Base-by-base conservation (phyloP, 2,329 filamentous ascomycete species). In the Ophiostoma novo-ulmi region DNA sequence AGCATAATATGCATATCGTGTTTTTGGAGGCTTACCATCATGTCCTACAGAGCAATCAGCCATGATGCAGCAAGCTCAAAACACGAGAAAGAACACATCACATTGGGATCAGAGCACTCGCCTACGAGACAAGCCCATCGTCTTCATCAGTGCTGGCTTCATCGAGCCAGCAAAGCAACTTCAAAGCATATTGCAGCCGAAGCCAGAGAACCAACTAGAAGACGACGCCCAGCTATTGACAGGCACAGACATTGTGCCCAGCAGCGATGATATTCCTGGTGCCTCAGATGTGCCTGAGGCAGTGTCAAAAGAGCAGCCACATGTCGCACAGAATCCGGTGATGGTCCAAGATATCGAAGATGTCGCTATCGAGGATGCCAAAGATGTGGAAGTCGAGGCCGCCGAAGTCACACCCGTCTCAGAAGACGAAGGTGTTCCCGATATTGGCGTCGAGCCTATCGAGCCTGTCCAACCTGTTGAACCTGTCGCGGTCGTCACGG, bases 111-210 rank as follows among this genome's bases (percentile, higher is more conserved):
- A 75, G 41, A 80, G 80, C 70, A 77, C 78, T 26, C 82, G 79
- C 67, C 78, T 88, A 11, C 80, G 86, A 70, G 78, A 80, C 63
- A 81, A 80, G 61, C 85, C 86, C 1, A 80, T 88, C 4, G 73
- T 73, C 0, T 88, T 88, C 70, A 78, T 87, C 66, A 87, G 85
- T 72, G 82, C 82, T n/a, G 86, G 85, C 5, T 75, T 80, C 61
- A 82, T 82, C 67, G 80, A 87, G 63, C 85, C 85, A 4, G 76
- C 86, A 3, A 80, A 84, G 70, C 70, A 71, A 14, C 39, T 31
- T 1, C 36, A 71, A 11, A 36, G 22, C 26, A 22, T 38, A 17
- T 5, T 10, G 8, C 20, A 65, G 36, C 36, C 63, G 20, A 22
- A 38, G 8, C 63, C 3, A 6, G 63, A 65, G 13, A 39, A 4